Percentiles rank a stretch among this genome's conserved stretches.
Conservation (phyloP, 1,139 yeast genomes). For the Suhomyces maxii region DNA sequence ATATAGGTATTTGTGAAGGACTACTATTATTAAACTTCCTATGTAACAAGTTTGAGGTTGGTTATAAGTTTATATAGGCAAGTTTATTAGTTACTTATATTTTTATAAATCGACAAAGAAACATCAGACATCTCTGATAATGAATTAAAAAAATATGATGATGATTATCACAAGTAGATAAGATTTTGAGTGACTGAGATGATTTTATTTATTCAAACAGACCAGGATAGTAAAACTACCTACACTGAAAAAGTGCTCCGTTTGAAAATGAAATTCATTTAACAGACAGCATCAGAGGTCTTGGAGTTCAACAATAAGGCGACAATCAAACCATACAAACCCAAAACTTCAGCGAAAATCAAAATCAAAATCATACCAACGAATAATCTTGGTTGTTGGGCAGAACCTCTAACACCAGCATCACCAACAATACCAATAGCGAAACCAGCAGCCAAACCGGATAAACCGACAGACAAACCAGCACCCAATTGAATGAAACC, state of each 20-base stretch:
- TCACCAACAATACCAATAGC: constrained; percentile 99
- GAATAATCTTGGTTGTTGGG: constrained; percentile 94
- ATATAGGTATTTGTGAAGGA: too few relatives aligned
- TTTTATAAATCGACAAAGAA: constrained; percentile 8
- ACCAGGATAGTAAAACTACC: constrained; percentile 9
- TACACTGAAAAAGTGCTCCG: constrained; percentile 7
- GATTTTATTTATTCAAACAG: constrained; percentile 1
- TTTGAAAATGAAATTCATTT: constrained; percentile 20
- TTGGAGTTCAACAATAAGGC: constrained; percentile 96
- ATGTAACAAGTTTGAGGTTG: too few relatives aligned
- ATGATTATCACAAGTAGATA: constrained; percentile 1
- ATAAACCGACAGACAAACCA: constrained; percentile 94
- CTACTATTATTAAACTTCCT: too few relatives aligned
- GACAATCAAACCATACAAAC: constrained; percentile 95
- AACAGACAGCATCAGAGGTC: constrained; percentile 87
- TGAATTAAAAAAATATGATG: constrained; percentile 10
- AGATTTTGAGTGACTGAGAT: constrained; percentile 1
- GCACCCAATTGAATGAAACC: constrained; percentile 99
- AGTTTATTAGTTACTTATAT: constrained; percentile 10
- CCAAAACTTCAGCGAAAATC: constrained; percentile 98
- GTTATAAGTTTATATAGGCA: constrained; percentile 1
- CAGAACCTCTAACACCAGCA: constrained; percentile 96
- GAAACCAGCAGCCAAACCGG: constrained; percentile 97
- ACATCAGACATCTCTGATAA: constrained; percentile 5
- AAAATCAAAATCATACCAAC: constrained; percentile 96